Evolutionary conservation across 192 early-diverging fungal species (phyloP).

Genomic region (Coemansia sp.): DNA sequence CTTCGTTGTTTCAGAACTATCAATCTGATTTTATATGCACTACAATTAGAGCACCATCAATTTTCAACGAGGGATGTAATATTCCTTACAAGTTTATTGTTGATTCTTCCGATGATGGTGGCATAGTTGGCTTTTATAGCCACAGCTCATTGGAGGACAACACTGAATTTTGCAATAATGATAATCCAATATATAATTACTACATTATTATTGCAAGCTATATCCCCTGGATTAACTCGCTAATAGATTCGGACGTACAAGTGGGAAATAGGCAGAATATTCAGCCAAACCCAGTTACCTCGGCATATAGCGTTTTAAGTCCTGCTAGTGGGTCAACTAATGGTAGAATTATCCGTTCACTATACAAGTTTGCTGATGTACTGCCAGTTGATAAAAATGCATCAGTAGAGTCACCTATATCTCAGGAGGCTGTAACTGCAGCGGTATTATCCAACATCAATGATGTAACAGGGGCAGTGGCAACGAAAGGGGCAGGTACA

Average conservation of each 20-base stretch:
- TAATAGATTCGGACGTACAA: not conserved
- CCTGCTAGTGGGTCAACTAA: not conserved
- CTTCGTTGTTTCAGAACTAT: conserved; percentile 3
- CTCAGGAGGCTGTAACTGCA: too few species aligned
- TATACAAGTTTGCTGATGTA: not conserved
- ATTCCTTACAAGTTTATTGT: conserved; percentile 20
- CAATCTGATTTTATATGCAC: conserved; percentile 21
- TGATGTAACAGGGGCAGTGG: too few species aligned
- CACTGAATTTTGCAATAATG: conserved; percentile 12
- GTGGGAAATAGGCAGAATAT: not conserved
- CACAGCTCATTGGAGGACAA: conserved; percentile 13
- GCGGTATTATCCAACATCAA: too few species aligned
- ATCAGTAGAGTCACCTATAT: too few species aligned
- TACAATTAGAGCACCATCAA: not conserved
- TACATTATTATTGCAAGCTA: conserved; percentile 32
- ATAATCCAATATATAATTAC: conserved; percentile 8
- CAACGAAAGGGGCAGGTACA: too few species aligned
- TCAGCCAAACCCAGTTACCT: too few species aligned
- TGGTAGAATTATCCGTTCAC: not conserved
- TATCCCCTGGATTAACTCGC: conserved; percentile 17
- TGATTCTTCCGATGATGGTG: conserved; percentile 3
- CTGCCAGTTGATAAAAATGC: not conserved
- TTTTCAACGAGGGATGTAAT: conserved; percentile 7
- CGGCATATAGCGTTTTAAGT: too few species aligned
- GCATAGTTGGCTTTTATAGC: conserved; percentile 21